These are phyloP conservation scores for Thermothelomyces thermophilus DNA, from an alignment of 2,329 filamentous ascomycete species.

Conservation along the genomic window DNA sequence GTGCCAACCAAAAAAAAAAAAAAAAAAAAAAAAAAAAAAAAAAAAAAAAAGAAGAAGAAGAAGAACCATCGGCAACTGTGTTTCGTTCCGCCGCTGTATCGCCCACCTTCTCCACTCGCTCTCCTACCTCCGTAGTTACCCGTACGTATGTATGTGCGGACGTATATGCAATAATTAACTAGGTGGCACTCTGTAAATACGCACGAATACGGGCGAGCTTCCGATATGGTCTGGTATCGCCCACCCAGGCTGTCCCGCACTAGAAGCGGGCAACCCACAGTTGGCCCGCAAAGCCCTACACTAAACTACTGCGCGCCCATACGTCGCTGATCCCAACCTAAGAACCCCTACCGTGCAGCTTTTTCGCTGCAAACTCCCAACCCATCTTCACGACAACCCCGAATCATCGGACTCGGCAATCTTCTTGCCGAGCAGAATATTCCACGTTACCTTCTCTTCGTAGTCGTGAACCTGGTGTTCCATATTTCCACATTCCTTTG, in stretches of 20 bases:
- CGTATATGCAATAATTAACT: no score
- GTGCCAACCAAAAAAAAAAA: no score
- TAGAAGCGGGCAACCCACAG: constrained; percentile 1
- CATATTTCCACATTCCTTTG: constrained; percentile 1
- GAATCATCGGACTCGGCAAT: not conserved
- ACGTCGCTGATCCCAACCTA: constrained; percentile 3
- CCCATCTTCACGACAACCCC: constrained; percentile 6
- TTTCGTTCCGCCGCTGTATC: no score
- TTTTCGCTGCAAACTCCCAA: constrained; percentile 3
- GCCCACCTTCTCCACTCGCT: no score
- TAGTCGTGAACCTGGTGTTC: not conserved
- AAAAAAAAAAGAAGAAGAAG: no score
- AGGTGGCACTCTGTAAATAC: no score
- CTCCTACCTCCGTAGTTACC: no score
- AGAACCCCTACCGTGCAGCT: constrained; percentile 4
- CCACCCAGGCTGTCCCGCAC: constrained; percentile 7
- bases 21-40: no score
- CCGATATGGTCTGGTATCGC: constrained; percentile 10
- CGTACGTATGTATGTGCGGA: no score
- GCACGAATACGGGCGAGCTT: no score
- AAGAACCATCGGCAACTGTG: no score
- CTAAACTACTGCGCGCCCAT: not conserved
- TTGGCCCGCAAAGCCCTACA: constrained; percentile 12
- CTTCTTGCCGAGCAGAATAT: not conserved
- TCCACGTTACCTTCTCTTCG: constrained; percentile 1